Evolutionary conservation across 1,284 basidiomycete genomes (phyloP), one percentile per base, ranked within the genome.

Genomic region (Peniophora sp.): DNA sequence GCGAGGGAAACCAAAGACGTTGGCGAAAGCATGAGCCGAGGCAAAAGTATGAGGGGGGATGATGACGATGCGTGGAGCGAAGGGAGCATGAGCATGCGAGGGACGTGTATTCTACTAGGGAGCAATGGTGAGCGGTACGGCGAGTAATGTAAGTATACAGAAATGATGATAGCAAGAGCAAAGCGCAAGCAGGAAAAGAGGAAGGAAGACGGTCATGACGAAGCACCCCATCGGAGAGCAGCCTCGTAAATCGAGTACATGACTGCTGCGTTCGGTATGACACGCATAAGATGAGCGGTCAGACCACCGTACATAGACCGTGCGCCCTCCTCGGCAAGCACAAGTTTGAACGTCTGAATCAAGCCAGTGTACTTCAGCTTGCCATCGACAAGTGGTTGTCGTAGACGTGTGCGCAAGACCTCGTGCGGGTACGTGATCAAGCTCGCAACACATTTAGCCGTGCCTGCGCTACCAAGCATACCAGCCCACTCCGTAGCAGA

Each of bases 351-450:
- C 0, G 96, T 97, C 64, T 97, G 93, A 49, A 77, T 50, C 17
- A 99, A 77, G 3, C 93, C 92, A 0, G 81, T 87, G 70, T 99
- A 99, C 65, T 92, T 95, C 49, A 84, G 62, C 10, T 85, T 78
- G 8, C 87, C 86, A 52, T 85, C 72, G 1, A 83, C 76, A 17
- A 78, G 74, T 1, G 92, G 91, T 68, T 99, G 96, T 55, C 96
- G 78, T 48, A 99, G 73, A 43, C 96, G 83, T 35, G 96, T 99
- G 27, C 96, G 85, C 34, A 99, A 71, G 3, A 97, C 91, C 77
- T 98, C 95, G 62, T 98, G 95, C 41, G 95, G 95, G 71, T 98
- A 98, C 1, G 95, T 97, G 61, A 97, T 92, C 47, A 97, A 68
- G 58, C 85, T 93, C 0, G 95, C 95, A 14, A 97, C 83, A 59